These are phyloP conservation scores for Oryza australiensis DNA, from an alignment of 176 grass and related monocot species.

Conservation along the genomic window DNA sequence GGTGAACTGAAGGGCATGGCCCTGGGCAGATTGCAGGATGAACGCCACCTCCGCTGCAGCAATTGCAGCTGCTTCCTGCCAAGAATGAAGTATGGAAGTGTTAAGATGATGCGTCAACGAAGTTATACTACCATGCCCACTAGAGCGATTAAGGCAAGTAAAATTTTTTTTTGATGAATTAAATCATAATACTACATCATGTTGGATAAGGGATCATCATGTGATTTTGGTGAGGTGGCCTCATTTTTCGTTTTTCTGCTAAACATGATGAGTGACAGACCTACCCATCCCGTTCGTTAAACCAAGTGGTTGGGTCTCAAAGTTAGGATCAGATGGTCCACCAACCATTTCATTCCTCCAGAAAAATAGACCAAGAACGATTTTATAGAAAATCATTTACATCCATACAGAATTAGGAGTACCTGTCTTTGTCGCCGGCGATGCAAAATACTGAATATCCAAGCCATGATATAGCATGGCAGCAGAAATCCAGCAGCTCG, in stretches of 20 bases:
- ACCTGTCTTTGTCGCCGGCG: constrained; percentile 83
- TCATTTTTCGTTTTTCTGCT: neutral
- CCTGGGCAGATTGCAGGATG: constrained; percentile 72
- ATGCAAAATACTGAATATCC: constrained; percentile 86
- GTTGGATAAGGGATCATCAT: neutral
- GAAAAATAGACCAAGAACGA: neutral
- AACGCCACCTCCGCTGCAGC: constrained; percentile 87
- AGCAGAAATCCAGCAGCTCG: constrained; percentile 90
- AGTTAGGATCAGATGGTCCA: neutral
- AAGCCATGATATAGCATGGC: constrained; percentile 90
- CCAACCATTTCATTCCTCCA: neutral
- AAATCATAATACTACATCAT: neutral
- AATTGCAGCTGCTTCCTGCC: constrained; percentile 69
- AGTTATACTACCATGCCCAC: neutral
- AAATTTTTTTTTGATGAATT: neutral
- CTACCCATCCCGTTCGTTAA: neutral
- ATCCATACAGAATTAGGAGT: neutral
- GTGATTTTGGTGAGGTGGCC: neutral
- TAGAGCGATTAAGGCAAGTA: neutral
- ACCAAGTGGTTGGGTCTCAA: neutral
- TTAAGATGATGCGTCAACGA: neutral
- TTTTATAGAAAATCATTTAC: neutral
- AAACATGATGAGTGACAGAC: neutral
- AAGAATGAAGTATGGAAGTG: neutral
- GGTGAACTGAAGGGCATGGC: constrained; percentile 59